Evolutionary conservation across 345 rosid species (phyloP).

Genomic region (Boechera stricta): DNA sequence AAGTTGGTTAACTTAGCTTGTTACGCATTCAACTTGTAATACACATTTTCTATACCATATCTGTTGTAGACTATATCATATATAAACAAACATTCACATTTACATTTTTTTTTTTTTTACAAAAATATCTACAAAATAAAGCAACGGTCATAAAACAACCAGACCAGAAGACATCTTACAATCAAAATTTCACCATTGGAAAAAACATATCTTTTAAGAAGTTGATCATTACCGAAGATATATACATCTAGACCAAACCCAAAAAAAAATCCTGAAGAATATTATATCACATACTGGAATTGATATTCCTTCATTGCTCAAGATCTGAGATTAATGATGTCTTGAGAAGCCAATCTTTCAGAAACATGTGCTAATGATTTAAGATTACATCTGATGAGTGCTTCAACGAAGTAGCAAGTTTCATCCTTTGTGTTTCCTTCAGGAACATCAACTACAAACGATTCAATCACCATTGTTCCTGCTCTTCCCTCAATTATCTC

Average conservation of each 20-base stretch:
- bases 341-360: constrained; percentile 78
- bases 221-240: background rate
- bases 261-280: background rate
- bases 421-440: constrained; percentile 92
- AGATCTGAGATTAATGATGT: constrained; percentile 40
- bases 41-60: background rate
- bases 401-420: constrained; percentile 85
- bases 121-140: constrained; percentile 14
- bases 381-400: constrained; percentile 84
- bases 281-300: background rate
- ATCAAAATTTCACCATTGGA: constrained; percentile 9
- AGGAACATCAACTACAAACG: constrained; percentile 90
- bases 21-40: no score
- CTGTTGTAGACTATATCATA: background rate
- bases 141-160: constrained; percentile 4
- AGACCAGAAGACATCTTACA: constrained; percentile 22
- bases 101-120: background rate
- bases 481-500: constrained; percentile 81
- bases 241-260: background rate
- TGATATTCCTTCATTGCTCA: background rate
- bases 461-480: constrained; percentile 89
- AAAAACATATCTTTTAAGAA: constrained; percentile 9
- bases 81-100: constrained; percentile 17
- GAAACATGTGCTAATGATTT: constrained; percentile 84
- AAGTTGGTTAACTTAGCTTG: no score